phyloP scores from a whole-genome alignment of 2,329 filamentous ascomycete species.

The Aspergillus intermedius region DNA sequence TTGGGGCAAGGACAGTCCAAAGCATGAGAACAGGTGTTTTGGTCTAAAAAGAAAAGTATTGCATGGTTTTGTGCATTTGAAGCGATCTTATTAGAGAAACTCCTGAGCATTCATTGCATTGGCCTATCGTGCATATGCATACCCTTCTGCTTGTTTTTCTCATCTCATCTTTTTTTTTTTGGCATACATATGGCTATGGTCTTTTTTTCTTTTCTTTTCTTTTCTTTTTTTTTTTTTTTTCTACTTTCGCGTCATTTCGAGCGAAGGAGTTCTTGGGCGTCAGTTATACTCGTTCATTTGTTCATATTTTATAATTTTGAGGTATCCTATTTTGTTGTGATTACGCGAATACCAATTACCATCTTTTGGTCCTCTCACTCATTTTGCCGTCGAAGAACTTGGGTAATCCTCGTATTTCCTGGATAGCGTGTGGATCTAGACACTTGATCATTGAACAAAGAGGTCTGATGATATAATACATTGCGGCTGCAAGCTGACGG shows the following conservation, averaged over 20 bases:
- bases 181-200: conserved; percentile 5
- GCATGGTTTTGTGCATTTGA: conserved; percentile 3
- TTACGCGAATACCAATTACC: too few species aligned
- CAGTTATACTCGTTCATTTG: background rate
- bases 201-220: conserved; percentile 10
- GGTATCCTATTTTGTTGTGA: too few species aligned
- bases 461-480: conserved; percentile 18
- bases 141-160: too few species aligned
- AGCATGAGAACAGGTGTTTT: conserved; percentile 42
- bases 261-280: background rate
- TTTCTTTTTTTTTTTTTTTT: conserved; percentile 5
- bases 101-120: too few species aligned
- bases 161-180: conserved; percentile 2
- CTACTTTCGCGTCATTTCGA: background rate
- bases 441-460: conserved; percentile 17
- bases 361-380: too few species aligned
- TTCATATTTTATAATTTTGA: conserved; percentile 18
- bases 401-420: too few species aligned
- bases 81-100: background rate
- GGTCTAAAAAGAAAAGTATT: conserved; percentile 20
- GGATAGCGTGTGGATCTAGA: too few species aligned
- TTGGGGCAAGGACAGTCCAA: conserved; percentile 41
- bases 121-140: too few species aligned
- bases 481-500: conserved; percentile 14
- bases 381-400: too few species aligned